Evolutionary conservation across 306 rosid genomes (phyloP).

Genomic region (Medicago arabica): DNA sequence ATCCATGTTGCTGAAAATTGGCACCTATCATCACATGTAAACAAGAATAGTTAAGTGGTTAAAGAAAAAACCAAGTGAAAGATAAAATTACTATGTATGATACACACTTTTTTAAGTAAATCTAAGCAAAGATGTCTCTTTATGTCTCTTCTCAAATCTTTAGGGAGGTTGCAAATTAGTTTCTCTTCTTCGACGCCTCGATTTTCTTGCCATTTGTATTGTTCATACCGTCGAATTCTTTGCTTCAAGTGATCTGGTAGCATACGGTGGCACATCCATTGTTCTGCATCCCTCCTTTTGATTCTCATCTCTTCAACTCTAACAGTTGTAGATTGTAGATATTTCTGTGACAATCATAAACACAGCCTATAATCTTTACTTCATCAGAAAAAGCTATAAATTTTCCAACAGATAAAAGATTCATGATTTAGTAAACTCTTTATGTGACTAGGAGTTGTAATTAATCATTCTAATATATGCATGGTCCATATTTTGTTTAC

Average conservation of each 20-base stretch:
- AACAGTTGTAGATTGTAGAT: conserved; percentile 76
- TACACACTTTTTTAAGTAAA: conserved; percentile 68
- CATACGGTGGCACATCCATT: conserved; percentile 95
- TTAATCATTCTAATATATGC: background rate
- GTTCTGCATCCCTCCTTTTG: conserved; percentile 78
- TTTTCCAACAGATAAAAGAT: background rate
- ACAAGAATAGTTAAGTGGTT: background rate
- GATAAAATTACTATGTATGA: background rate
- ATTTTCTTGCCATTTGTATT: conserved; percentile 94
- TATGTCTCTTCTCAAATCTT: conserved; percentile 87
- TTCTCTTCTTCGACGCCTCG: conserved; percentile 85
- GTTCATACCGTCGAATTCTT: conserved; percentile 77
- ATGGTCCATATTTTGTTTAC: background rate
- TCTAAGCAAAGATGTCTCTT: conserved; percentile 81
- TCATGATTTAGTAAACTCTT: background rate
- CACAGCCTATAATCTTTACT: conserved; percentile 7
- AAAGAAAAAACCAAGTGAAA: background rate
- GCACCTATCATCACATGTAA: conserved; percentile 57
- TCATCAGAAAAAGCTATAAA: background rate
- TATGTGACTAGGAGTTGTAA: no score
- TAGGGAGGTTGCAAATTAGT: conserved; percentile 76
- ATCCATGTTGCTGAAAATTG: conserved; percentile 71
- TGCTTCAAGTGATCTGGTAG: conserved; percentile 69
- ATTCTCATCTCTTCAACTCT: conserved; percentile 91
- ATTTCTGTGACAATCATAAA: conserved; percentile 60